These are phyloP conservation scores for Calonectria naviculata DNA, from an alignment of 2,329 filamentous ascomycete genomes.

Conservation along the genomic window DNA sequence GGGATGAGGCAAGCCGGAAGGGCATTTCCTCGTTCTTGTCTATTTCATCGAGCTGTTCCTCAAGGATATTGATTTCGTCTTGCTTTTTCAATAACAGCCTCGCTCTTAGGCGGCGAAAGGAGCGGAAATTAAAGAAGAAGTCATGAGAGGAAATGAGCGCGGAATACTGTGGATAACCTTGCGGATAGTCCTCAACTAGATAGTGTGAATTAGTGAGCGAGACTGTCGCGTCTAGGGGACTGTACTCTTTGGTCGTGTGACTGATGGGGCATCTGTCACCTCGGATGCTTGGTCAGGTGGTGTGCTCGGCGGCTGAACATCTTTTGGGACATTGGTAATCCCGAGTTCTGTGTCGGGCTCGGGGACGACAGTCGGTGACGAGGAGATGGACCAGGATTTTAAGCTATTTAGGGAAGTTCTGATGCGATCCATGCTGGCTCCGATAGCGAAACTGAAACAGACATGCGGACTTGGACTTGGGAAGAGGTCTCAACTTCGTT, in stretches of 20 bases:
- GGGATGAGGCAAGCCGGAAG: slow-evolving; percentile 18
- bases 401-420: background rate
- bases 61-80: slow-evolving; percentile 42
- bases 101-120: slow-evolving; percentile 41
- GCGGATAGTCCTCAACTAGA: slow-evolving; percentile 17
- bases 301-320: background rate
- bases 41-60: slow-evolving; percentile 39
- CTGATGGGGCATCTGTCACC: background rate
- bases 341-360: background rate
- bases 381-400: background rate
- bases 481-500: background rate
- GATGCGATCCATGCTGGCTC: background rate
- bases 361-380: background rate
- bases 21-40: slow-evolving; percentile 36
- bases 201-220: background rate
- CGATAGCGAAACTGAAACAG: background rate
- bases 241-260: background rate
- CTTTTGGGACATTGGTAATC: background rate
- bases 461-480: background rate
- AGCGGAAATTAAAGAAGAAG: slow-evolving; percentile 41
- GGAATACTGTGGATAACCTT: slow-evolving; percentile 45
- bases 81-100: slow-evolving; percentile 46
- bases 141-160: slow-evolving; percentile 43
- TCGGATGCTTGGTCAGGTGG: background rate
- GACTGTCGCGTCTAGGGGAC: background rate